Evolutionary conservation across 176 grass and related monocot genomes (phyloP).

Genomic region (Paspalum notatum): DNA sequence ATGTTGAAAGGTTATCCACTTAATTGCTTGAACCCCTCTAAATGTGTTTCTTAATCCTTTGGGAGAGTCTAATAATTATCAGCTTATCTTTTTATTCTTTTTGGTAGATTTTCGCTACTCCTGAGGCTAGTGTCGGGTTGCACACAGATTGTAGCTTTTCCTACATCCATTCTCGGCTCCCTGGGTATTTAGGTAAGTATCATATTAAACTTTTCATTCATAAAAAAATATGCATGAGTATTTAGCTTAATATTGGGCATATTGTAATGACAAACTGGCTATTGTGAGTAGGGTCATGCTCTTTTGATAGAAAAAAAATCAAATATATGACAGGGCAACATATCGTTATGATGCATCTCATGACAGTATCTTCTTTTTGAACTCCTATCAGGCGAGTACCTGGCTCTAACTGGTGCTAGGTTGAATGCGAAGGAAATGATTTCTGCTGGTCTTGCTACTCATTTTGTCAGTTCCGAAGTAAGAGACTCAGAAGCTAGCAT

Average conservation of each 20-base stretch:
- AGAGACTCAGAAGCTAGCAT: conserved; percentile 24
- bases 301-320: neutral
- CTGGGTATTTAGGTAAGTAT: conserved; percentile 79
- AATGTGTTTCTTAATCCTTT: neutral
- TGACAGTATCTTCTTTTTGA: conserved; percentile 12
- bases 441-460: conserved; percentile 78
- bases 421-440: conserved; percentile 91
- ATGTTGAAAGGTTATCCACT: conserved; percentile 1
- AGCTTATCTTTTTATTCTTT: neutral
- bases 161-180: conserved; percentile 84
- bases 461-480: conserved; percentile 89
- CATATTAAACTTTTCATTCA: neutral
- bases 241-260: neutral
- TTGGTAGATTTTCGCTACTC: conserved; percentile 74
- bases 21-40: neutral
- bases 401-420: conserved; percentile 85
- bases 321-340: conserved; percentile 13
- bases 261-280: conserved; percentile 7
- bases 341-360: neutral
- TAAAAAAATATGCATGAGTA: neutral
- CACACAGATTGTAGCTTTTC: conserved; percentile 98
- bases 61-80: conserved; percentile 6
- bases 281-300: neutral
- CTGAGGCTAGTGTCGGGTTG: conserved; percentile 88
- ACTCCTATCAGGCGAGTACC: conserved; percentile 74